phyloP scores from a whole-genome alignment of 306 rosid genomes.

The Fagus sylvatica region DNA sequence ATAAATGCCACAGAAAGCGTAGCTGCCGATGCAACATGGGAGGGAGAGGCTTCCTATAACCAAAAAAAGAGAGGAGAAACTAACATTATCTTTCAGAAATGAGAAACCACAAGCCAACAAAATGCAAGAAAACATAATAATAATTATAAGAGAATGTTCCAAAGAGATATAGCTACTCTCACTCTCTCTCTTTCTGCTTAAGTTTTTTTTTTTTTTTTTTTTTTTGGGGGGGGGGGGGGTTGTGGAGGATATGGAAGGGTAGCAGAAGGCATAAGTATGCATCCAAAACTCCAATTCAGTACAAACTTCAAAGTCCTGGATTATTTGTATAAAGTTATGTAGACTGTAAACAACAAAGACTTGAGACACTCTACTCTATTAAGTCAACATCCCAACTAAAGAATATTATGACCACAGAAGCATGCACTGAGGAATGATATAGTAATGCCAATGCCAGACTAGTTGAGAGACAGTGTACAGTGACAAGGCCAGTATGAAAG shows the following conservation, averaged over 20 bases:
- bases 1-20: slow-evolving; percentile 95
- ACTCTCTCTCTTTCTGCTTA: background rate
- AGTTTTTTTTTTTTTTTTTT: background rate
- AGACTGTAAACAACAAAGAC: background rate
- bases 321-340: background rate
- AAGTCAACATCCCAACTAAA: background rate
- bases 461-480: background rate
- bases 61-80: slow-evolving; percentile 16
- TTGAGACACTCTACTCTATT: background rate
- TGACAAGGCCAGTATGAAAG: background rate
- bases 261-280: background rate
- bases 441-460: background rate
- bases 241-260: background rate
- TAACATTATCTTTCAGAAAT: slow-evolving; percentile 16
- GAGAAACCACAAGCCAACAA: slow-evolving; percentile 5
- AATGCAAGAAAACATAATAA: background rate
- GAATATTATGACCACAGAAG: background rate
- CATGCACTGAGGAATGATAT: background rate
- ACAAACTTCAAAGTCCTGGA: background rate
- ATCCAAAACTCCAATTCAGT: background rate
- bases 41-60: slow-evolving; percentile 84
- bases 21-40: slow-evolving; percentile 94
- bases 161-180: background rate
- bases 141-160: background rate
- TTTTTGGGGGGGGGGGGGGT: background rate